These are phyloP conservation scores for Lichenothelia convexa DNA, from an alignment of 495 filamentous ascomycete genomes.

Conservation along the genomic window DNA sequence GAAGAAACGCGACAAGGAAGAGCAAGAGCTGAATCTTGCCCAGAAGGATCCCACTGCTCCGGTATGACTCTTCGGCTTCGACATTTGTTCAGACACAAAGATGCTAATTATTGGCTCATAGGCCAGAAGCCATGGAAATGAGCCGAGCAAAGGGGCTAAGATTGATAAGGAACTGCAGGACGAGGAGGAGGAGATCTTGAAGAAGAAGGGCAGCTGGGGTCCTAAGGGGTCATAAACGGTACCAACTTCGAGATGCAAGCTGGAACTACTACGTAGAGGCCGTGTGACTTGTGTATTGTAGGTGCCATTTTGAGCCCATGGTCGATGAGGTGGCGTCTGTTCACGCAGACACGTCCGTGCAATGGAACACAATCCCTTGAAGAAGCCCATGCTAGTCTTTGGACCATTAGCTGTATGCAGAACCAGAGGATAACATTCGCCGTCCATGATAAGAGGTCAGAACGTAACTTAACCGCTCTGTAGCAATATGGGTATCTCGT, in stretches of 20 bases:
- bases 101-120: conserved; percentile 7
- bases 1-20: conserved; percentile 19
- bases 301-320: no score
- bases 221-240: no score
- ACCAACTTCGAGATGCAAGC: no score
- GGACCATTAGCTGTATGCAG: not conserved
- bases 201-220: conserved; percentile 22
- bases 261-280: no score
- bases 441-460: no score
- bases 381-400: not conserved
- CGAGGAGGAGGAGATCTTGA: conserved; percentile 24
- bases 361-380: not conserved
- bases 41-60: conserved; percentile 52
- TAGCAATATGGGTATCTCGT: not conserved
- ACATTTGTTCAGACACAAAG: not conserved
- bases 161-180: conserved; percentile 25
- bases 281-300: no score
- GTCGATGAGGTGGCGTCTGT: no score
- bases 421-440: not conserved
- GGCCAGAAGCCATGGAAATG: conserved; percentile 23
- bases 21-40: conserved; percentile 32
- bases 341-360: no score
- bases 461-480: not conserved
- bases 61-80: conserved; percentile 26
- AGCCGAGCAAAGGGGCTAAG: conserved; percentile 26